Evolutionary conservation across 202 grass and related monocot species (phyloP).

Genomic region (Cymbopogon flexuosus): DNA sequence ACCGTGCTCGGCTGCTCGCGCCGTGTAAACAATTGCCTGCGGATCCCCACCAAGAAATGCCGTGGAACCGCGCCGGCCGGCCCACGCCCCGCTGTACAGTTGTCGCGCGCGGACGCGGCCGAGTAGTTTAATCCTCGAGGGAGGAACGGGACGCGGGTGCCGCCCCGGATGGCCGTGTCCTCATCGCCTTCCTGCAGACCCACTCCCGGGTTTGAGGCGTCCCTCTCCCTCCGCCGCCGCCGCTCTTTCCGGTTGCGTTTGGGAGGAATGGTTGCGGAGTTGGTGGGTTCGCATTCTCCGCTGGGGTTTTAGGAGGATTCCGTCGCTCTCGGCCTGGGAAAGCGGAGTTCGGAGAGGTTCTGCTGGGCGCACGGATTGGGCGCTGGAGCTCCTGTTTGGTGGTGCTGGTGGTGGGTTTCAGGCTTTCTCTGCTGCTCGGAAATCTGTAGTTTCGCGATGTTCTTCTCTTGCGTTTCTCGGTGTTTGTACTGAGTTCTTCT

Average conservation of each 20-base stretch:
- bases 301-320: slow-evolving; percentile 32
- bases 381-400: background rate
- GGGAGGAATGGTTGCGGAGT: slow-evolving; percentile 34
- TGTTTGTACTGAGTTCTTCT: background rate
- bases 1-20: slow-evolving; percentile 22
- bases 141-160: background rate
- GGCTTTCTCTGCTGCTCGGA: background rate
- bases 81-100: slow-evolving; percentile 32
- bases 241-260: background rate
- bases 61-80: slow-evolving; percentile 5
- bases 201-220: slow-evolving; percentile 30
- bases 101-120: slow-evolving; percentile 2
- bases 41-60: slow-evolving; percentile 12
- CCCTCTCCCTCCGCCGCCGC: slow-evolving; percentile 17
- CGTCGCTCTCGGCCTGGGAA: background rate
- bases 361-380: background rate
- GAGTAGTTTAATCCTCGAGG: slow-evolving; percentile 41
- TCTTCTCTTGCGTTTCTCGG: background rate
- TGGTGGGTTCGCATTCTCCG: slow-evolving; percentile 16
- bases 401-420: slow-evolving; percentile 2
- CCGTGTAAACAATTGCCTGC: slow-evolving; percentile 18
- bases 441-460: background rate
- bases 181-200: slow-evolving; percentile 39
- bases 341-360: background rate
- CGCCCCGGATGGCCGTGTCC: slow-evolving; percentile 41